Base-by-base conservation (phyloP, 2,329 filamentous ascomycete species). In the Verruconis gallopava region DNA sequence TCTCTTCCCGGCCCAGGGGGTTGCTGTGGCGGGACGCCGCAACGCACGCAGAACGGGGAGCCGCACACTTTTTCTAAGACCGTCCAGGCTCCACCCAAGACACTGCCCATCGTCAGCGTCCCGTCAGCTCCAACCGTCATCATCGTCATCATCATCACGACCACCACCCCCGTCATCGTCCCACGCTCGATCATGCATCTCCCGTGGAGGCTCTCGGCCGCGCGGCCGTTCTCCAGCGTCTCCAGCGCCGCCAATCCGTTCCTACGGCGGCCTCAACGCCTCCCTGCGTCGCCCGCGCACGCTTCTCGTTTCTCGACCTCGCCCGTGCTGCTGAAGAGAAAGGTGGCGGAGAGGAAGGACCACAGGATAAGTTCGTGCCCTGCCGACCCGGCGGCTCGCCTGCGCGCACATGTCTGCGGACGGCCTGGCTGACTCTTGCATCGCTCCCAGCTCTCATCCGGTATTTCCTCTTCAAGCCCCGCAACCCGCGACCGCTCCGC, bases 401-500 rank as follows among this genome's bases (percentile, higher is more conserved):
- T 20, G 44, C 40, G 14, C 36, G 47, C 38, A 36, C 36, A n/a
- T n/a, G n/a, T n/a, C n/a, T n/a, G n/a, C n/a, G n/a, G n/a, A n/a
- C n/a, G n/a, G 40, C 38, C 25, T 22, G 25, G 14, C 32, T 28
- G 4, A 17, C 25, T 41, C 28, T 33, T 30, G n/a, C n/a, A 30
- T 30, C 9, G n/a, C n/a, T 30, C 18, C 12, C 52, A 78, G 75
- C 71, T 25, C 56, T 75, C 43, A 82, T 84, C 59, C 70, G 78
- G 53, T 84, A 83, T 65, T 75, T 79, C 61, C 73, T 84, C 51
- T 64, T 72, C 53, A 79, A 84, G 60, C 77, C 78, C 2, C 63
- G 72, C 21, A 81, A 75, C 4, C 79, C 79, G 0, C 75, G 79
- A 11, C 88, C 91, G 1, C 75, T 98, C 49, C 81, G 85, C 53